Evolutionary conservation across 345 rosid genomes (phyloP).

Genomic region (Abelmoschus esculentus): DNA sequence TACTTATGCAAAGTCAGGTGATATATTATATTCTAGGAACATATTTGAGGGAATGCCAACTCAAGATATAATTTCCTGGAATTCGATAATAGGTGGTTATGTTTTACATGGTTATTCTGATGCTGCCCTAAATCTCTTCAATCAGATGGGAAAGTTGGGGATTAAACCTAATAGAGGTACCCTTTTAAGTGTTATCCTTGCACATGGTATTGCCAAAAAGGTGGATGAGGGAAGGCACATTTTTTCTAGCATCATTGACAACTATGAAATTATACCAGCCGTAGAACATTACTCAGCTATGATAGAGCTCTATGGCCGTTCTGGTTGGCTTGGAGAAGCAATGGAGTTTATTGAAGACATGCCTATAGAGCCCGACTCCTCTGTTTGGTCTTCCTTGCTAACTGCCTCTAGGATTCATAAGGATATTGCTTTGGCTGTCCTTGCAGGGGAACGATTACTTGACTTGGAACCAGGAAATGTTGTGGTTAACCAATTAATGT

Average conservation of each 20-base stretch:
- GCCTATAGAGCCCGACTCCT: slow-evolving; percentile 56
- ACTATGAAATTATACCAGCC: slow-evolving; percentile 57
- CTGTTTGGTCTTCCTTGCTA: slow-evolving; percentile 63
- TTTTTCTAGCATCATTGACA: slow-evolving; percentile 54
- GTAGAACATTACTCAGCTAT: slow-evolving; percentile 67
- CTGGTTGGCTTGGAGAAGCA: slow-evolving; percentile 66
- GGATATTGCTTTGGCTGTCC: slow-evolving; percentile 45
- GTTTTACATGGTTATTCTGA: slow-evolving; percentile 48
- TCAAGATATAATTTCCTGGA: slow-evolving; percentile 68
- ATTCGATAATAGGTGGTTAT: slow-evolving; percentile 60
- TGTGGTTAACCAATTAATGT: slow-evolving; percentile 31
- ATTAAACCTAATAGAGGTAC: slow-evolving; percentile 66
- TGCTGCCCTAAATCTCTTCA: slow-evolving; percentile 50
- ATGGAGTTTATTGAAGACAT: slow-evolving; percentile 52
- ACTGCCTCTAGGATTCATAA: slow-evolving; percentile 63
- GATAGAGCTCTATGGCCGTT: slow-evolving; percentile 64
- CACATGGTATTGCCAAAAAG: slow-evolving; percentile 53
- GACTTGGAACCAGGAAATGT: slow-evolving; percentile 51
- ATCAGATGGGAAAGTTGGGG: slow-evolving; percentile 49
- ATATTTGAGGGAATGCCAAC: slow-evolving; percentile 45
- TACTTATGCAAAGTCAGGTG: slow-evolving; percentile 71
- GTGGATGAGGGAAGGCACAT: slow-evolving; percentile 52
- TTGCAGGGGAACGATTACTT: slow-evolving; percentile 50
- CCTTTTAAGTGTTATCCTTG: slow-evolving; percentile 52
- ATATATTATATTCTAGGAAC: slow-evolving; percentile 48